These are phyloP conservation scores for Kazachstania viticola DNA, from an alignment of 805 yeast species.

Conservation along the genomic window DNA sequence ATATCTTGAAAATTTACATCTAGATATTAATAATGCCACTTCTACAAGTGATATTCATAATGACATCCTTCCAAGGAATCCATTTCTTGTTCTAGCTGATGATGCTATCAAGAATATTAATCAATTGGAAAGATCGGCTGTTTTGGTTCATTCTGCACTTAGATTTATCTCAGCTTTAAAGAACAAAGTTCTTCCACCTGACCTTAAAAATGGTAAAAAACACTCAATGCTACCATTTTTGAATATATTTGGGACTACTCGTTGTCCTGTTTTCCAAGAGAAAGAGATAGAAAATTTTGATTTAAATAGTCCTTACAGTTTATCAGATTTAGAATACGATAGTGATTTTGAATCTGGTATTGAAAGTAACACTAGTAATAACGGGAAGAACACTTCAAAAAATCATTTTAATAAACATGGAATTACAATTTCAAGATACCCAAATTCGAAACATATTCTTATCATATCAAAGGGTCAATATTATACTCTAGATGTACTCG, in stretches of 20 bases:
- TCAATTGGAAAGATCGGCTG: conserved; percentile 60
- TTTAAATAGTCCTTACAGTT: conserved; percentile 34
- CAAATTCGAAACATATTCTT: conserved; percentile 57
- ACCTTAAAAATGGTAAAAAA: conserved; percentile 38
- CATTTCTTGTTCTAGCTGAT: conserved; percentile 61
- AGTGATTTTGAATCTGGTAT: conserved; percentile 1
- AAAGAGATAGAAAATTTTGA: conserved; percentile 23
- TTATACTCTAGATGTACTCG: conserved; percentile 78
- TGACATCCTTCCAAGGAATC: conserved; percentile 65
- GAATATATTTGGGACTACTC: conserved; percentile 58
- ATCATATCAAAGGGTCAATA: conserved; percentile 74
- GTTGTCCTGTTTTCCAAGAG: conserved; percentile 33
- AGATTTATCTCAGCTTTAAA: conserved; percentile 54
- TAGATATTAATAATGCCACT: conserved; percentile 31
- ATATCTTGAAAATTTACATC: conserved; percentile 41
- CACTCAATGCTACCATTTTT: conserved; percentile 59
- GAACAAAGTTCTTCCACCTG: conserved; percentile 43
- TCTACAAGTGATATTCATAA: conserved; percentile 54
- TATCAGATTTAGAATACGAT: conserved; percentile 28
- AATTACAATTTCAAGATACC: conserved; percentile 61
- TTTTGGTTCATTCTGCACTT: conserved; percentile 50
- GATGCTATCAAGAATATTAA: conserved; percentile 57
- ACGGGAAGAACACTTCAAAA: conserved; percentile 66
- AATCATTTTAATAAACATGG: conserved; percentile 32
- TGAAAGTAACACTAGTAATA: conserved; percentile 11